Evolutionary conservation across 495 filamentous ascomycete genomes (phyloP), one percentile per base, ranked within the genome.

Genomic region (Hyaloscypha hepaticicola): DNA sequence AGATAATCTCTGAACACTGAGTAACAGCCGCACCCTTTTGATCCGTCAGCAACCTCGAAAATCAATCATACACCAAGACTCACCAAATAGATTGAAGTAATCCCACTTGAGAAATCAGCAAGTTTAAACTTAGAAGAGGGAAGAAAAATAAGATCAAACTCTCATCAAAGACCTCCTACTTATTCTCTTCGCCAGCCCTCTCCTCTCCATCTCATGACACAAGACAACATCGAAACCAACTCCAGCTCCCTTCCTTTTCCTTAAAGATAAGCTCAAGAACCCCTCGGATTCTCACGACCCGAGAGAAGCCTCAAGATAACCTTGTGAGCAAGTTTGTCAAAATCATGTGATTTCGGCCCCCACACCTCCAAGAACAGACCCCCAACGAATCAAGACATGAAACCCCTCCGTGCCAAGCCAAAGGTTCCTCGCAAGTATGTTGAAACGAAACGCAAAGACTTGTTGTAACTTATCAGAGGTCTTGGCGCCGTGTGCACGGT

Each of bases 401-500:
- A 45, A 45, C 38, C 38, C 38, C 38, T 45, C 38, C 38, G 12
- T 24, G 53, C 53, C 53, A 57, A 57, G 53, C 26, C 53, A 11
- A 33, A n/a, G 27, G 53, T 57, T 57, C 53, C 53, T 57, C 53
- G 7, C 53, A 29, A 21, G 22, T 57, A 8, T 8, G 19, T 26
- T 57, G 53, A 57, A 57, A 57, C 53, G 11, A 12, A 45, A n/a
- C 53, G n/a, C 19, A 26, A 27, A 25, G 21, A 19, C 0, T 33
- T 3, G 8, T 26, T 57, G 53, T 7, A 24, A 11, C 7, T n/a
- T n/a, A n/a, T 53, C 50, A 53, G 50, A 53, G n/a, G 25, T 57
- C 53, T 57, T 57, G 27, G 53, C 53, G 19, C 5, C 21, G 25
- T 57, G 50, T 53, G 50, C 50, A 53, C 50, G 50, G 50, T 26